Conservation (phyloP, 768 basidiomycete species). For the Lactarius deliciosus region DNA sequence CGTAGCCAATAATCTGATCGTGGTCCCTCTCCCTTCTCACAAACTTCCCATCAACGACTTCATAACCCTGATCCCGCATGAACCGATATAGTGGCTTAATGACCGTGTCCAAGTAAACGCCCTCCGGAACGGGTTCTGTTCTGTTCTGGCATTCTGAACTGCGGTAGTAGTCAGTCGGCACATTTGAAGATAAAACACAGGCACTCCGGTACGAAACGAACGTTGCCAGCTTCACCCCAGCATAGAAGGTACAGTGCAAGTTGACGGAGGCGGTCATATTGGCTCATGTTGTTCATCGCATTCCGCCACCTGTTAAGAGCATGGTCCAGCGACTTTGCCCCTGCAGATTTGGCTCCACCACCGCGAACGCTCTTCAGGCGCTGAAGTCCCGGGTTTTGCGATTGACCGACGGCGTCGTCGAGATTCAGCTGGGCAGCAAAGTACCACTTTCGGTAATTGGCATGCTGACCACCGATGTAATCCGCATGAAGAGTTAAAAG, state of each 20-base stretch:
- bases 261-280: constrained; percentile 96
- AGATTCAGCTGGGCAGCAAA: constrained; percentile 99
- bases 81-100: constrained; percentile 95
- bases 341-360: constrained; percentile 48
- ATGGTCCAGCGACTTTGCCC: constrained; percentile 84
- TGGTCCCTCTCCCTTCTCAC: constrained; percentile 93
- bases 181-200: constrained; percentile 99
- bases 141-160: constrained; percentile 96
- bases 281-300: constrained; percentile 99
- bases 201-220: constrained; percentile 95
- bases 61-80: constrained; percentile 97
- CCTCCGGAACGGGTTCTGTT: constrained; percentile 90
- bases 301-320: constrained; percentile 95
- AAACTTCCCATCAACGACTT: constrained; percentile 92
- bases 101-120: constrained; percentile 86
- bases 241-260: constrained; percentile 94
- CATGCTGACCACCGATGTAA: constrained; percentile 97
- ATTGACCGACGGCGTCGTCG: constrained; percentile 95
- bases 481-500: constrained; percentile 96
- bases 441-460: constrained; percentile 99
- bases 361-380: constrained; percentile 83
- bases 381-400: constrained; percentile 89
- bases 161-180: constrained; percentile 98
- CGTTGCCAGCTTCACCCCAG: constrained; percentile 98
- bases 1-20: constrained; percentile 96